Base-by-base conservation (phyloP, 179 eudicot species). In the Sideroxylon spinosum region DNA sequence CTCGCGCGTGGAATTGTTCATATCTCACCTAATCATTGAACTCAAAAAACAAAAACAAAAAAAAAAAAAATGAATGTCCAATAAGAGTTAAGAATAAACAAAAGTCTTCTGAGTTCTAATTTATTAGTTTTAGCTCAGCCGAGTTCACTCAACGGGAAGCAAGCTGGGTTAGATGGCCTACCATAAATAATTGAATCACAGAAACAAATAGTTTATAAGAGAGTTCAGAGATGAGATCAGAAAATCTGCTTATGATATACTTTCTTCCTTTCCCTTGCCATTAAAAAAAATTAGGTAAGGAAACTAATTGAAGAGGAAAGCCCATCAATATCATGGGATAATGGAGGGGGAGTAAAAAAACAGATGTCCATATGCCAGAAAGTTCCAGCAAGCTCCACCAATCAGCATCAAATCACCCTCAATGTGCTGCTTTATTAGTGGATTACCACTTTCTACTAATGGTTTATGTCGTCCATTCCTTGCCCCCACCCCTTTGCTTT, bases 11-110 rank as follows among this genome's bases (percentile, higher is more conserved):
- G 49, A 19, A 16, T 69, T 69, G 22, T 69, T 19, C 50, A 69
- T 0, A 1, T 20, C 25, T 14, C 25, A 73, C 79, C 44, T 63
- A 77, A 77, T 77, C 52, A 77, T 77, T 66, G 71, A 52, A 55
- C 52, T 29, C 2, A 20, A 22, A 65, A 68, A 73, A 53, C 52
- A 53, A 37, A 32, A 1, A 32, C 1, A 37, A 3, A 37, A 37
- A 37, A 37, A 37, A 37, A 37, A 3, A 37, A 37, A 37, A 37
- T 7, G 44, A 67, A 53, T 9, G 48, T 22, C 46, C 32, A 76
- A 52, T 12, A 13, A 29, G 9, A 23, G 61, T 8, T 49, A 10
- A 70, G 1, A 50, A 16, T 49, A 7, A 22, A 65, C 12, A 70
- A 5, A 9, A 50, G 20, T 20, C 19, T 22, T 13, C 13, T 12